Conservation (phyloP, 148 eudicot species). For the Cornus florida region DNA sequence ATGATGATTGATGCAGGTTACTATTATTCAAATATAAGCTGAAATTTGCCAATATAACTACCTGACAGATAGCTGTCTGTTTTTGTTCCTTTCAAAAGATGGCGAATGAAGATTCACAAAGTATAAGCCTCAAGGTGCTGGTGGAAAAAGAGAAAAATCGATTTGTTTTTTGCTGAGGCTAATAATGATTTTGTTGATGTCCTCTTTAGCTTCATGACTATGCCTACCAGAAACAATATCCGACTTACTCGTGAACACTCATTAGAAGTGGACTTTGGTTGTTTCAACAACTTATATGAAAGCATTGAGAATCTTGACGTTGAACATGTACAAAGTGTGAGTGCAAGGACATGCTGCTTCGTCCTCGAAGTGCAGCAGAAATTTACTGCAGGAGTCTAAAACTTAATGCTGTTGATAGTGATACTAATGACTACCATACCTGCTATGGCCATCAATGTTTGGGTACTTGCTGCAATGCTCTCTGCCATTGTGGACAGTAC, state of each 20-base stretch:
- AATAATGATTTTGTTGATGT: constrained; percentile 18
- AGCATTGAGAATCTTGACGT: constrained; percentile 12
- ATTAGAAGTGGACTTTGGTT: constrained; percentile 8
- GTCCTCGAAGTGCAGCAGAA: constrained; percentile 19
- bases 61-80: too few relatives aligned
- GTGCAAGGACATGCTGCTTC: constrained; percentile 11
- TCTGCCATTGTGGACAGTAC: neutral
- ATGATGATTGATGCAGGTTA: too few relatives aligned
- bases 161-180: constrained; percentile 15
- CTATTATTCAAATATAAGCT: too few relatives aligned
- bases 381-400: neutral
- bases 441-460: neutral
- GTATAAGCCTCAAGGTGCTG: constrained; percentile 10
- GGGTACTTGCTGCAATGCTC: neutral
- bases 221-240: constrained; percentile 7
- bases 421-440: neutral
- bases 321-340: neutral
- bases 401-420: neutral
- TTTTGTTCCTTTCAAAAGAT: too few relatives aligned
- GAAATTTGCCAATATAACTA: too few relatives aligned
- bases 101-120: neutral
- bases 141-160: constrained; percentile 13
- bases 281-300: constrained; percentile 14
- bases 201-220: constrained; percentile 15
- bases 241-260: neutral